Percentiles rank a stretch among this genome's conserved stretches.
Conservation (phyloP, 352 stramenopile species). For the Globisporangium perplexum region DNA sequence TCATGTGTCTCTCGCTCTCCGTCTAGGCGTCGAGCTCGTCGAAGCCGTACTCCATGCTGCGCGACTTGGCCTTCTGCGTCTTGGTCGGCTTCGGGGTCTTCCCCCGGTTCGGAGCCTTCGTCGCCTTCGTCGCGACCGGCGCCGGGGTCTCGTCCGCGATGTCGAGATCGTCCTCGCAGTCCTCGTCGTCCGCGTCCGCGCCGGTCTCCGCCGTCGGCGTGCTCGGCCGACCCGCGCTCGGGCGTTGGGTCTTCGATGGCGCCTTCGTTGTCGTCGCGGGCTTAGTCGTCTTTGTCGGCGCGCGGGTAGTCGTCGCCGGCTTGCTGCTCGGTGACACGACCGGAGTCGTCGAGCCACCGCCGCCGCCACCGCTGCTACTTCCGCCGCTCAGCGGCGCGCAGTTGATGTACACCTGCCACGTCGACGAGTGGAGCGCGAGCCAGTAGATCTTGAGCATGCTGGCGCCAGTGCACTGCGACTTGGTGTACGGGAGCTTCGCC, state of each 20-base stretch:
- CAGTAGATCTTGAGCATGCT: conserved; percentile 35
- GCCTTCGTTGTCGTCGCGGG: too few relatives aligned
- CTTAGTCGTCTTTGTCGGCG: too few relatives aligned
- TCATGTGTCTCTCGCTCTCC: too few relatives aligned
- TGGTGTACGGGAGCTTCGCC: conserved; percentile 35
- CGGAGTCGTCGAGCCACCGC: too few relatives aligned
- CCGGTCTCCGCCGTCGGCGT: conserved; percentile 8
- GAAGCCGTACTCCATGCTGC: background rate
- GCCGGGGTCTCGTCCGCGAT: conserved; percentile 7
- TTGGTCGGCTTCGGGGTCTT: conserved; percentile 6
- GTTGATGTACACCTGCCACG: conserved; percentile 29
- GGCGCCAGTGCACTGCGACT: conserved; percentile 30
- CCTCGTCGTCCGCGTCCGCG: conserved; percentile 9
- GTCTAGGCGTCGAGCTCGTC: background rate
- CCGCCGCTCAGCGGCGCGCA: conserved; percentile 15
- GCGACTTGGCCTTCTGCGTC: background rate
- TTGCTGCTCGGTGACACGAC: too few relatives aligned
- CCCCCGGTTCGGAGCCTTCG: background rate
- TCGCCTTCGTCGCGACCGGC: background rate
- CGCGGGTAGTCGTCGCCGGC: too few relatives aligned
- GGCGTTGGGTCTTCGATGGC: background rate
- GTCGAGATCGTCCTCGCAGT: conserved; percentile 19
- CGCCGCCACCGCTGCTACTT: background rate
- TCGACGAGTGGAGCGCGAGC: conserved; percentile 29
- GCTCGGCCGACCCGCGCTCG: background rate